Percentiles rank a stretch among this genome's conserved stretches.
These are phyloP conservation scores for Biscutella laevigata DNA, from an alignment of 441 rosid genomes.

Conservation along the genomic window DNA sequence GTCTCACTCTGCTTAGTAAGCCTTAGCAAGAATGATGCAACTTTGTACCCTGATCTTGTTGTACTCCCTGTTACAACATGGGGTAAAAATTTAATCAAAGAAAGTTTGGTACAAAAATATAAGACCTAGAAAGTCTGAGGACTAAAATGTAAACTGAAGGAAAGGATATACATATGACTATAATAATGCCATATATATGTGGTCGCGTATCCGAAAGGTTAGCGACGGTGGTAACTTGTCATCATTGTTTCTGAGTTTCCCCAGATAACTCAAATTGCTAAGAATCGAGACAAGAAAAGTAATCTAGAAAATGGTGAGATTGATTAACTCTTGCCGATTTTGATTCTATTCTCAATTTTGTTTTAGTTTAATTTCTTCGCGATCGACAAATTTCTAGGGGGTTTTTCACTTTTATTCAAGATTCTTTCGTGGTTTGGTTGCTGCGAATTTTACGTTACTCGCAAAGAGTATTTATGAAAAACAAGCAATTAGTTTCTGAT, in stretches of 20 bases:
- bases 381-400: conserved; percentile 15
- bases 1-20: too few relatives aligned
- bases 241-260: conserved; percentile 8
- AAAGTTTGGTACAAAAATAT: background rate
- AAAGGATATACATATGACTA: background rate
- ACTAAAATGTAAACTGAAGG: background rate
- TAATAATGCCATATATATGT: too few relatives aligned
- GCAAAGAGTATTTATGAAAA: background rate
- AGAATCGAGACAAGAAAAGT: conserved; percentile 9
- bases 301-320: conserved; percentile 19
- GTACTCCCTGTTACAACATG: too few relatives aligned
- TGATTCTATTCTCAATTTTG: background rate
- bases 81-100: background rate
- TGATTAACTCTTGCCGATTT: background rate
- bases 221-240: conserved; percentile 23
- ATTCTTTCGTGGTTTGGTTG: background rate
- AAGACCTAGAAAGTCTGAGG: background rate
- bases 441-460: background rate
- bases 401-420: background rate
- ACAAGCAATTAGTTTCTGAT: background rate
- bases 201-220: conserved; percentile 25
- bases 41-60: too few relatives aligned
- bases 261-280: background rate
- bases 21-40: too few relatives aligned
- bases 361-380: background rate